Evolutionary conservation across 495 filamentous ascomycete genomes (phyloP).

Genomic region (Pseudomonodictys pantanalensis): DNA sequence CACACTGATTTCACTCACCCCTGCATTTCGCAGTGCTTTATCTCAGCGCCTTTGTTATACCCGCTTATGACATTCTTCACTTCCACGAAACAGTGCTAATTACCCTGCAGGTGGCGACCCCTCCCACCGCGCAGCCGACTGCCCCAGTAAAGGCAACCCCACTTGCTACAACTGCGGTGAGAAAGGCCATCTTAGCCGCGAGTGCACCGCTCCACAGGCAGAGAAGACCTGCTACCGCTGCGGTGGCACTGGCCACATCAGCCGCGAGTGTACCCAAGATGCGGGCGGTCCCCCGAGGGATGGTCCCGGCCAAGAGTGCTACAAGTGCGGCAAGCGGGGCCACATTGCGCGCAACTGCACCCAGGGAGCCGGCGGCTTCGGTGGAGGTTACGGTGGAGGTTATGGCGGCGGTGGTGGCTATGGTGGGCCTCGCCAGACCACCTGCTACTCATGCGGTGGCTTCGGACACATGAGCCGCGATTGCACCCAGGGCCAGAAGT

Average conservation of each 20-base stretch:
- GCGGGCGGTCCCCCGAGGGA: conserved; percentile 51
- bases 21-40: too few relatives aligned
- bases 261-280: conserved; percentile 76
- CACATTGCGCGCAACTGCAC: conserved; percentile 97
- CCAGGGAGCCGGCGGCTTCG: conserved; percentile 47
- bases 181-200: conserved; percentile 92
- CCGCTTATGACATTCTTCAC: too few relatives aligned
- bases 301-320: conserved; percentile 74
- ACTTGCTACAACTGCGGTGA: conserved; percentile 89
- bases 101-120: conserved; percentile 63
- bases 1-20: too few relatives aligned
- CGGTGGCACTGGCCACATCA: conserved; percentile 83
- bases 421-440: conserved; percentile 61
- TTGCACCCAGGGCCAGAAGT: conserved; percentile 98
- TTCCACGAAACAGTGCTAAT: conserved; percentile 19
- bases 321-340: conserved; percentile 97
- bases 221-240: conserved; percentile 97
- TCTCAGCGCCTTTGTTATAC: too few relatives aligned
- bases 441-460: conserved; percentile 95
- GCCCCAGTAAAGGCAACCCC: conserved; percentile 87
- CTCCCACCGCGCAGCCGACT: conserved; percentile 85
- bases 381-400: conserved; percentile 34
- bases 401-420: conserved; percentile 52
- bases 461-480: conserved; percentile 96
- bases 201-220: conserved; percentile 85